A percentile compares a stretch with the other conserved stretches of the same genome.
Conservation (phyloP, 1,284 basidiomycete species). For the Lentinula novae-zelandiae region DNA sequence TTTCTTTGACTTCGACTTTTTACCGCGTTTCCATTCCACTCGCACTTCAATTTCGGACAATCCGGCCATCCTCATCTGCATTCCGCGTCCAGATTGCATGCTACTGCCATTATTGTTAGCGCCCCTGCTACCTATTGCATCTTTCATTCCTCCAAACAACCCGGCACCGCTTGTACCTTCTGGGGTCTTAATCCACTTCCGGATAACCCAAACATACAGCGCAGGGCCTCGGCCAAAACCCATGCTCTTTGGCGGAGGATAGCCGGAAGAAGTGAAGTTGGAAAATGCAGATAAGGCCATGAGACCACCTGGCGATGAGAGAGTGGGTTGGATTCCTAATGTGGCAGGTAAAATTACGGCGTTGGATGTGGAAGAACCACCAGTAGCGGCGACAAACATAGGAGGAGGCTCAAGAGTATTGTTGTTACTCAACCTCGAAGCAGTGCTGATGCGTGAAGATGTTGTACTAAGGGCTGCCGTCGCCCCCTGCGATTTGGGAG, state of each 20-base stretch:
- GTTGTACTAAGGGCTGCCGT: not conserved
- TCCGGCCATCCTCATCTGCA: constrained; percentile 12
- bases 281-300: constrained; percentile 7
- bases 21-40: constrained; percentile 71
- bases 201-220: constrained; percentile 81
- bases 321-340: constrained; percentile 16
- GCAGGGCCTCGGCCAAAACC: constrained; percentile 29
- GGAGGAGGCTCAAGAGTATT: not conserved
- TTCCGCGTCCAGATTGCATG: constrained; percentile 7
- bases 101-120: constrained; percentile 1
- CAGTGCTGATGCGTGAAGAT: not conserved
- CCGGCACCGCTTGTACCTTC: not conserved
- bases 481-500: not conserved
- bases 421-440: not conserved
- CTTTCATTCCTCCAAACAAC: constrained; percentile 29
- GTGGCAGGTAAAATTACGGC: constrained; percentile 13
- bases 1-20: constrained; percentile 25
- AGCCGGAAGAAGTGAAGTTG: constrained; percentile 18
- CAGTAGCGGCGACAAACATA: not conserved
- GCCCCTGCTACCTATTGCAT: constrained; percentile 16
- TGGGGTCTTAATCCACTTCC: constrained; percentile 70
- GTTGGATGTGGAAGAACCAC: not conserved
- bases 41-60: constrained; percentile 51
- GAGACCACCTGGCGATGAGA: constrained; percentile 15
- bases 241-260: constrained; percentile 16